Evolutionary conservation across 352 stramenopile genomes (phyloP).

Genomic region (Globisporangium okanoganense): DNA sequence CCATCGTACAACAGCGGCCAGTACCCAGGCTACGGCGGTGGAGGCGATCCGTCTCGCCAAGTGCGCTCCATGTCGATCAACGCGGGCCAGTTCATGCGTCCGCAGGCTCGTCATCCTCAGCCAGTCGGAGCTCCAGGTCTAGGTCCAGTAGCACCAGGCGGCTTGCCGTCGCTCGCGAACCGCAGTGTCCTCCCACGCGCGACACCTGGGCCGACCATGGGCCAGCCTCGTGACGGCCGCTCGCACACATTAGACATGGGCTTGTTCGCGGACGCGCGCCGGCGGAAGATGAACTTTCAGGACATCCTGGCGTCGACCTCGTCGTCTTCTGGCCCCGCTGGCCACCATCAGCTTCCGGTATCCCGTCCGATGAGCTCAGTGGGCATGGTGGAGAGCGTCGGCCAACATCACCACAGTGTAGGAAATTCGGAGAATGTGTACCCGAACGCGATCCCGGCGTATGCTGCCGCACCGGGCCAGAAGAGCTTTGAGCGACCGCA

Average conservation of each 20-base stretch:
- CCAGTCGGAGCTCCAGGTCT: conserved; percentile 6
- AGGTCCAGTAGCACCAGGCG: conserved; percentile 19
- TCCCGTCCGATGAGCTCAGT: conserved; percentile 4
- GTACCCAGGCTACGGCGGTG: conserved; percentile 8
- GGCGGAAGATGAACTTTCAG: conserved; percentile 87
- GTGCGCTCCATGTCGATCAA: conserved; percentile 68
- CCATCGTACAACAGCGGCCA: conserved; percentile 17
- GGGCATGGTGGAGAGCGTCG: conserved; percentile 14
- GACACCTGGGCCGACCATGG: conserved; percentile 46
- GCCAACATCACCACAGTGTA: background rate
- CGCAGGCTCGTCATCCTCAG: conserved; percentile 16
- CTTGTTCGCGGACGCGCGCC: conserved; percentile 67
- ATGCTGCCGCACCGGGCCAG: conserved; percentile 3
- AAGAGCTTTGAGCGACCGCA: conserved; percentile 30
- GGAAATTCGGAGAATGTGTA: conserved; percentile 55
- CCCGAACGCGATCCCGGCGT: conserved; percentile 27
- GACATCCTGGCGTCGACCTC: conserved; percentile 75
- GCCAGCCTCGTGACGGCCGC: conserved; percentile 67
- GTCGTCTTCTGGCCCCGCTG: background rate
- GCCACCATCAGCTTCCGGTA: conserved; percentile 11
- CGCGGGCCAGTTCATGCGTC: conserved; percentile 38
- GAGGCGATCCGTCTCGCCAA: conserved; percentile 27
- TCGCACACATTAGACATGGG: conserved; percentile 86
- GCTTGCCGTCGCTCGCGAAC: conserved; percentile 57
- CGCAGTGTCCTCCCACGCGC: conserved; percentile 35